Percentiles rank a stretch among this genome's conserved stretches.
Evolutionary conservation across 306 rosid genomes (phyloP).

Genomic region (Elaeagnus macrophylla): DNA sequence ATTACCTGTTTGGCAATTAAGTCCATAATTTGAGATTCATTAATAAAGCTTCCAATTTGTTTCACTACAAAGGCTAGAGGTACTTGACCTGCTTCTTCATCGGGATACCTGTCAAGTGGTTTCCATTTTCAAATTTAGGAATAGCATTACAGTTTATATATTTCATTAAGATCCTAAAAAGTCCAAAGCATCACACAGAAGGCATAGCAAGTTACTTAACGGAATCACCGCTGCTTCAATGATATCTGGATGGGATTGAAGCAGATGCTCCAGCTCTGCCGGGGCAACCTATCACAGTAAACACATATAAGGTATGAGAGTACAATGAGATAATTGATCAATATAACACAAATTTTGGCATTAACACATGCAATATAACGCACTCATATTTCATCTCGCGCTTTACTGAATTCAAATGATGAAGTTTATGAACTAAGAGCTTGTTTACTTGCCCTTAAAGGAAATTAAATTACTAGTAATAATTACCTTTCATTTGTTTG

Average conservation of each 20-base stretch:
- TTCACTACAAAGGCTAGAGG: constrained; percentile 60
- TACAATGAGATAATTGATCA: too few species aligned
- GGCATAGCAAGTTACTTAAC: constrained; percentile 16
- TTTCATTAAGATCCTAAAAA: too few species aligned
- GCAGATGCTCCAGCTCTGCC: constrained; percentile 58
- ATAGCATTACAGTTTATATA: too few species aligned
- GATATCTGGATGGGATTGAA: constrained; percentile 46
- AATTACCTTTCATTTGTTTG: too few species aligned
- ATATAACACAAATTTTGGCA: too few species aligned
- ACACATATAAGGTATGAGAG: background rate
- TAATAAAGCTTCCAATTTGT: constrained; percentile 24
- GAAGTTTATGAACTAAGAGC: too few species aligned
- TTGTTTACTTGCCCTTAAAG: too few species aligned
- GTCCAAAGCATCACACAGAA: too few species aligned
- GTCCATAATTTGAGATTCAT: constrained; percentile 33
- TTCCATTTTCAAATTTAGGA: background rate
- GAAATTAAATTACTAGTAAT: too few species aligned
- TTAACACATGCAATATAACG: too few species aligned
- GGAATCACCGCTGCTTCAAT: constrained; percentile 61
- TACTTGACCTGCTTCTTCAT: constrained; percentile 66
- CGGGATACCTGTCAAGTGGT: constrained; percentile 37
- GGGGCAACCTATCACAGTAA: constrained; percentile 50
- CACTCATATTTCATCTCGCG: too few species aligned
- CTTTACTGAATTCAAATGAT: too few species aligned
- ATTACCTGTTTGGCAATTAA: constrained; percentile 50